Conservation (phyloP, 495 filamentous ascomycete genomes). For the Cercophora newfieldiana region DNA sequence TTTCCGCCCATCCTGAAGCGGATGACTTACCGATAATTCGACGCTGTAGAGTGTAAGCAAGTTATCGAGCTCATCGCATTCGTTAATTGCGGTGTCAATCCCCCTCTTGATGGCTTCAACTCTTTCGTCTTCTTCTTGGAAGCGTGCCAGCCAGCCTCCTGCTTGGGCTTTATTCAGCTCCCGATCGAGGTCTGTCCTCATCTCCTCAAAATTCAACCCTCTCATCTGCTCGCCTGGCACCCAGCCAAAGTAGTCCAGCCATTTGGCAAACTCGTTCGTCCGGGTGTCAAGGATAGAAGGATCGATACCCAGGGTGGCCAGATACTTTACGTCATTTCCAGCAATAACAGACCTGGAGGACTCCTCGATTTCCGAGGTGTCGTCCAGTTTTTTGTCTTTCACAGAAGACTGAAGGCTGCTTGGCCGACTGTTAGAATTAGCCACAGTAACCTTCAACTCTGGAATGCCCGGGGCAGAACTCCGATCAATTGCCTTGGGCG, state of each 20-base stretch:
- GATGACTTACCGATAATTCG: constrained; percentile 76
- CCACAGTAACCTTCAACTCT: constrained; percentile 51
- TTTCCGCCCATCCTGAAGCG: neutral
- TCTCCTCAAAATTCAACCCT: constrained; percentile 72
- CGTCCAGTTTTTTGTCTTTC: constrained; percentile 46
- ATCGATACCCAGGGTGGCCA: constrained; percentile 74
- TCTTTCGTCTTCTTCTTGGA: constrained; percentile 87
- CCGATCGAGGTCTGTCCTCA: constrained; percentile 79
- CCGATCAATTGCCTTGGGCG: constrained; percentile 35
- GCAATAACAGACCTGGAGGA: constrained; percentile 63
- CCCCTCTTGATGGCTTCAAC: constrained; percentile 78
- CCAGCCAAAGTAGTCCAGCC: constrained; percentile 89
- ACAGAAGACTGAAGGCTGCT: constrained; percentile 39
- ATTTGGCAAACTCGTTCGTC: constrained; percentile 66
- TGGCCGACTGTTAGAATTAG: constrained; percentile 36
- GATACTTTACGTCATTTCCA: constrained; percentile 76
- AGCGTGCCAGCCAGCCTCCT: constrained; percentile 84
- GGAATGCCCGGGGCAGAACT: constrained; percentile 39
- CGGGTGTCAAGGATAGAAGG: constrained; percentile 65
- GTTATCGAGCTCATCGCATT: constrained; percentile 95
- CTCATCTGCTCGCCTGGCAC: constrained; percentile 68
- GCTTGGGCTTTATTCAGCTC: constrained; percentile 89
- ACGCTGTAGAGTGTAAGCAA: constrained; percentile 90
- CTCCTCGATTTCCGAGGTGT: constrained; percentile 34
- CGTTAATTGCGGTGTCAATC: constrained; percentile 83